A percentile compares a stretch with the other conserved stretches of the same genome.
Conservation (phyloP, 2,329 filamentous ascomycete species). For the Fusarium miscanthi region DNA sequence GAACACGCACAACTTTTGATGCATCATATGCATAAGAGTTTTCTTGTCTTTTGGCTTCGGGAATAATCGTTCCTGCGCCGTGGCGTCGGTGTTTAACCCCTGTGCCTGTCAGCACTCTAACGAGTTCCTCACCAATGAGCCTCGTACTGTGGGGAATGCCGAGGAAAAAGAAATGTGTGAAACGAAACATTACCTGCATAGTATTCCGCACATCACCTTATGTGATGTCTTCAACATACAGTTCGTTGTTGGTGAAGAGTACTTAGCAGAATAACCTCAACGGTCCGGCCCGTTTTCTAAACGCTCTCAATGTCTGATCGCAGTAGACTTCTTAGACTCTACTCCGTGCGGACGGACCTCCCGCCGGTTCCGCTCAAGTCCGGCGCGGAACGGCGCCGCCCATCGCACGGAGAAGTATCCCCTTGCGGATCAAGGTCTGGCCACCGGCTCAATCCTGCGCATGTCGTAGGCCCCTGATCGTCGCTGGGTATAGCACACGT, state of each 20-base stretch:
- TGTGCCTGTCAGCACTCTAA: constrained; percentile 19
- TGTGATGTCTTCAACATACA: neutral
- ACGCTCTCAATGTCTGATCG: constrained; percentile 2
- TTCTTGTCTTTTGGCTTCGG: neutral
- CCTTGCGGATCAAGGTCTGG: constrained; percentile 12
- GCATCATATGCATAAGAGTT: neutral
- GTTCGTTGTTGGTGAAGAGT: neutral
- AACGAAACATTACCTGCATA: neutral
- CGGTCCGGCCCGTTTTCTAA: constrained; percentile 33
- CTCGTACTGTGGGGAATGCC: constrained; percentile 6
- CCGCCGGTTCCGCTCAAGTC: neutral
- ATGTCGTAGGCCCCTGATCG: constrained; percentile 20
- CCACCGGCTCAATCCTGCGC: constrained; percentile 10
- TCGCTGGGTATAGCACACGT: neutral
- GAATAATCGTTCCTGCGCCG: neutral
- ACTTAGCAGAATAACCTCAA: neutral
- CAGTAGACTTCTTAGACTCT: neutral
- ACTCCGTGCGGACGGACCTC: neutral
- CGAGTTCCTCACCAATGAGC: neutral
- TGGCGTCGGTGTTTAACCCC: constrained; percentile 5
- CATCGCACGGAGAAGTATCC: constrained; percentile 20
- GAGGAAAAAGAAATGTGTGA: constrained; percentile 4
- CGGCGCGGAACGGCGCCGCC: constrained; percentile 25
- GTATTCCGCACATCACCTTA: neutral
- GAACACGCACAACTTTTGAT: neutral